Conservation (phyloP, 176 grass and related monocot species). For the Aegilops speltoides region DNA sequence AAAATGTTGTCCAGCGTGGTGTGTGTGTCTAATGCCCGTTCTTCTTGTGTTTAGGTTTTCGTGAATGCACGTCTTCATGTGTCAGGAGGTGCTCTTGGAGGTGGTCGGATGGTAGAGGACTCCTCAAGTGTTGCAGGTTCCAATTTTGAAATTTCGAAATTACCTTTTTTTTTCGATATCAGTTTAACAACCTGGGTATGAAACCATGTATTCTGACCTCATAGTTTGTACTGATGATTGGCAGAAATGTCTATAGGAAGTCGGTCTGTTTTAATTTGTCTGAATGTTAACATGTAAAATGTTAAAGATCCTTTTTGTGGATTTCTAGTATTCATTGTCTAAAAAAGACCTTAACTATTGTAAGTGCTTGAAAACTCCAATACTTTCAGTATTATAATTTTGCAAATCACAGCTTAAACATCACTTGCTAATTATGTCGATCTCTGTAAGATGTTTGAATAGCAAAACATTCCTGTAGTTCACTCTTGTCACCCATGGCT, state of each 20-base stretch:
- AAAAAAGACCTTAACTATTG: not conserved
- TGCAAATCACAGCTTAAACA: not conserved
- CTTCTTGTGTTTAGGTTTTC: conserved; percentile 65
- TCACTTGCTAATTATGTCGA: conserved; percentile 4
- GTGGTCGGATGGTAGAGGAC: conserved; percentile 99
- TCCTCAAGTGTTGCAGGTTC: conserved; percentile 98
- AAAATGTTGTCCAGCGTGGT: not conserved
- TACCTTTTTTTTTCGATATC: not conserved
- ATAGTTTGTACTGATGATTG: not conserved
- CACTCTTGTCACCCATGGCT: conserved; percentile 7
- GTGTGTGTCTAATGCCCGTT: conserved; percentile 18
- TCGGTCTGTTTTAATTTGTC: not conserved
- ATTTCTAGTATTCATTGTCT: conserved; percentile 6
- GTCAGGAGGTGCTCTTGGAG: conserved; percentile 99
- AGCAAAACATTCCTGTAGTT: conserved; percentile 7
- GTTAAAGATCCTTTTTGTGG: not conserved
- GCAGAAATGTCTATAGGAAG: not conserved
- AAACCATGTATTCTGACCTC: not conserved
- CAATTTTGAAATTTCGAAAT: conserved; percentile 20
- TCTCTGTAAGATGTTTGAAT: not conserved
- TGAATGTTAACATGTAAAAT: not conserved
- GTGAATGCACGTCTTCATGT: conserved; percentile 99
- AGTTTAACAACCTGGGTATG: conserved; percentile 21
- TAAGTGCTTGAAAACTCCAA: conserved; percentile 12
- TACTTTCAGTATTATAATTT: conserved; percentile 19